Evolutionary conservation across 2,329 filamentous ascomycete species (phyloP), one percentile per base, ranked within the genome.

Genomic region (Ophiostoma triangulosporum): DNA sequence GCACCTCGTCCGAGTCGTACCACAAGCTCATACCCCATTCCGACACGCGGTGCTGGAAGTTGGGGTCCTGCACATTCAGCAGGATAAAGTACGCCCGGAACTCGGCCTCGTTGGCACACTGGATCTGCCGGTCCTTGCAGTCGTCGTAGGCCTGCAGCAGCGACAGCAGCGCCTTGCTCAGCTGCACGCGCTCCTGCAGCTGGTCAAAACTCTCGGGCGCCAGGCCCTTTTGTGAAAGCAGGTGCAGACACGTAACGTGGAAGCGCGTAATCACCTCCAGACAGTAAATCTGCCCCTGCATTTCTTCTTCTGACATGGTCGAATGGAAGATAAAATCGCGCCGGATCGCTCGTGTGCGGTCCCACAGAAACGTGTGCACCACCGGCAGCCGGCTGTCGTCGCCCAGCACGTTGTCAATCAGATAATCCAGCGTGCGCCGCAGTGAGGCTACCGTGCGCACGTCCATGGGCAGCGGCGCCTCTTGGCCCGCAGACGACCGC

Each of bases 281-380:
- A 35, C 80, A 80, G 61, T 82, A 80, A 9, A 84, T 72, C 58
- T 83, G 74, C 20, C 75, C 72, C 26, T 69, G 70, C 62, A 80
- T 72, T 59, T 84, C 80, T 2, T 77, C 70, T 2, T 71, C 63
- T 3, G 70, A 74, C 66, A 84, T 73, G 51, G 74, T 73, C 4
- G 80, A 81, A 57, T 85, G 81, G 56, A 84, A 83, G 17, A 80
- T 79, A 60, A 85, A 83, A 62, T 86, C 82, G 57, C 81, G 76
- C 24, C 82, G 77, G 54, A 86, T 80, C 8, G 80, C 80, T 54
- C 82, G 71, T 22, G 81, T 84, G 43, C 82, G 73, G 62, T 86
- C 81, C 80, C 82, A 84, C 1, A 85, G 69, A 55, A 83, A 86
- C 54, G 75, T 77, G 60, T 85, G 81, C 43, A 78, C 67, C 4